A percentile compares a stretch with the other conserved stretches of the same genome.
Conservation (phyloP, 768 basidiomycete species). For the Podaxis sp. region DNA sequence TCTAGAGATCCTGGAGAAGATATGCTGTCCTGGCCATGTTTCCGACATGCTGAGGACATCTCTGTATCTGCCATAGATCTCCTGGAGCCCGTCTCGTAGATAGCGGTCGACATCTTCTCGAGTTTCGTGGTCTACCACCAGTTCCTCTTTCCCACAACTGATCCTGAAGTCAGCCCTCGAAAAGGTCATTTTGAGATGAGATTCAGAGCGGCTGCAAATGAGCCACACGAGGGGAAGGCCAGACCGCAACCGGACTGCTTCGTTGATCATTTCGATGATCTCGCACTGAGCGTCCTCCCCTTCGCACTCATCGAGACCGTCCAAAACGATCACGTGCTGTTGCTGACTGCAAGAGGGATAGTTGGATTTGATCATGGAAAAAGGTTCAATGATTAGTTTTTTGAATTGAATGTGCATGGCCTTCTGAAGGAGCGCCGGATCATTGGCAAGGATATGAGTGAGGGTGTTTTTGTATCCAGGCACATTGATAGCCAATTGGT, state of each 20-base stretch:
- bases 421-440: neutral
- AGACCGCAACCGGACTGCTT: neutral
- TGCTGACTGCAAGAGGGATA: no score
- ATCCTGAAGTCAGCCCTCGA: neutral
- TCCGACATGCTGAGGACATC: neutral
- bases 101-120: neutral
- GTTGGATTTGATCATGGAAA: neutral
- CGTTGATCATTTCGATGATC: neutral
- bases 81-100: neutral
- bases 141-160: neutral
- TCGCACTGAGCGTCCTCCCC: neutral
- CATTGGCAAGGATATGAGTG: neutral
- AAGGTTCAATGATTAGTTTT: neutral
- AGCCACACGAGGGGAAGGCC: slow-evolving; percentile 22
- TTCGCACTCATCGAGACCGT: neutral
- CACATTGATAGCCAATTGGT: neutral
- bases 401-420: neutral
- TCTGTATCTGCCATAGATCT: neutral
- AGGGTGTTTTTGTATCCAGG: neutral
- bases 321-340: neutral
- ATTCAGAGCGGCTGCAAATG: slow-evolving; percentile 28
- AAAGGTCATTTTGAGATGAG: slow-evolving; percentile 19
- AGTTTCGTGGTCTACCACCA: neutral
- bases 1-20: neutral
- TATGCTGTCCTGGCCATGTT: neutral